Base-by-base conservation (phyloP, 116 monocot genomes). In the Iris pallida region DNA sequence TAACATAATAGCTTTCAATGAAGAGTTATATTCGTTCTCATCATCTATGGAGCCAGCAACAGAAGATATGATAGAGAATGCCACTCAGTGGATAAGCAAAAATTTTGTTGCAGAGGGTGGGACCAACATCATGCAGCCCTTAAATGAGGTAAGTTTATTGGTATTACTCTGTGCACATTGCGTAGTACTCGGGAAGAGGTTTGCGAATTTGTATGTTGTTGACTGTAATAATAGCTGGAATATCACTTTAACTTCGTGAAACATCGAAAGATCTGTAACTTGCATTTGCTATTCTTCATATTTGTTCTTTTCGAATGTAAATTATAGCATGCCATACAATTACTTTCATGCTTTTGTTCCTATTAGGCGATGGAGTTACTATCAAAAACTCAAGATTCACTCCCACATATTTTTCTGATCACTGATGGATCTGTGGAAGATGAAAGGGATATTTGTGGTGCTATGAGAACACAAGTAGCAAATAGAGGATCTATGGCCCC, bases 351-450 rank as follows among this genome's bases (percentile, higher is more conserved):
- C 30, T 30, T 30, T 30, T 30, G 30, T 13, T 51, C 13, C 60
- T 45, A 59, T 44, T 52, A 94, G 94, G 88, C 90, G 13, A 63
- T 83, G 19, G 61, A 55, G 43, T 77, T 85, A 55, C 59, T 94
- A 57, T 81, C 81, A 14, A 79, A 78, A 66, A 20, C 73, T 51
- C 49, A 51, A 46, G 79, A 80, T 68, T 58, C 72, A 61, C 17
- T 88, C 58, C 81, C 90, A 66, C 88, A 85, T 68, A 81, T 94
- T 58, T 85, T 83, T 82, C 79, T 94, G 42, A 64, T 90, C 16
- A 94, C 94, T 59, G 94, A 94, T 86, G 94, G 94, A 55, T 66
- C 90, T 42, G 88, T 88, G 80, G 90, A 94, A 64, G 76, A 88
- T 77, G 94, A 94, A 66, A 69, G 88, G 43, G 74, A 57, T 53